Percentiles rank a stretch among this genome's conserved stretches.
These are phyloP conservation scores for Zymoseptoria tritici DNA, from an alignment of 2,329 filamentous ascomycete genomes.

Conservation along the genomic window DNA sequence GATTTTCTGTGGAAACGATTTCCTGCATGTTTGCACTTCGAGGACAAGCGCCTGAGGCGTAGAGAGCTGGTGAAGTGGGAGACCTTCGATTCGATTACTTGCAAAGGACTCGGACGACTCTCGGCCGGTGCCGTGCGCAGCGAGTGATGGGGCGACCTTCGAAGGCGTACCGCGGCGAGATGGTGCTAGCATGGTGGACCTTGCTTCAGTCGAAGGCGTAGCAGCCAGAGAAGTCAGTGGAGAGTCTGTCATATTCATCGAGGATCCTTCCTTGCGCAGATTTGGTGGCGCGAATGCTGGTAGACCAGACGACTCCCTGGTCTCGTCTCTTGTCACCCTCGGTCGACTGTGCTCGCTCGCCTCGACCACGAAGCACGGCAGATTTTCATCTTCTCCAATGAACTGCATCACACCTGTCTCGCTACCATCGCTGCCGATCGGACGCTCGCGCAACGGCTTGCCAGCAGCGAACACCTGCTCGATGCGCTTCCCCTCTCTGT, in stretches of 20 bases:
- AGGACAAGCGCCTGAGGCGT: constrained; percentile 9
- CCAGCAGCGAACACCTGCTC: constrained; percentile 11
- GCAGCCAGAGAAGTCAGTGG: not conserved
- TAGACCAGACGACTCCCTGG: not conserved
- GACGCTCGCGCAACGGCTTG: constrained; percentile 15
- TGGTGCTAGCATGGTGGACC: not conserved
- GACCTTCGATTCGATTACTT: not conserved
- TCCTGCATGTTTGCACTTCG: constrained; percentile 4
- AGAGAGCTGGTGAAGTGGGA: not conserved
- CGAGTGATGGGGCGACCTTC: not conserved
- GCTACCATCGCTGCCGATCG: constrained; percentile 14
- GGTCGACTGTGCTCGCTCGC: constrained; percentile 13
- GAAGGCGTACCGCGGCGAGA: not conserved
- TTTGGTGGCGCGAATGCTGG: not conserved
- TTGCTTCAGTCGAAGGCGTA: not conserved
- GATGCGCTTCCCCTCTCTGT: constrained; percentile 14
- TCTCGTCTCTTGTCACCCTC: not conserved
- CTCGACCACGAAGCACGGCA: constrained; percentile 29
- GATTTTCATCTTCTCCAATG: constrained; percentile 24
- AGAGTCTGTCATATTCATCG: not conserved
- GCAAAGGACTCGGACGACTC: not conserved
- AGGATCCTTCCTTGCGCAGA: not conserved
- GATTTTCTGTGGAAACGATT: not conserved
- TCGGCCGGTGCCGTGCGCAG: not conserved
- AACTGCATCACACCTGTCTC: constrained; percentile 22